Conservation (phyloP, 768 basidiomycete genomes). For the Tricholoma flavovirens region DNA sequence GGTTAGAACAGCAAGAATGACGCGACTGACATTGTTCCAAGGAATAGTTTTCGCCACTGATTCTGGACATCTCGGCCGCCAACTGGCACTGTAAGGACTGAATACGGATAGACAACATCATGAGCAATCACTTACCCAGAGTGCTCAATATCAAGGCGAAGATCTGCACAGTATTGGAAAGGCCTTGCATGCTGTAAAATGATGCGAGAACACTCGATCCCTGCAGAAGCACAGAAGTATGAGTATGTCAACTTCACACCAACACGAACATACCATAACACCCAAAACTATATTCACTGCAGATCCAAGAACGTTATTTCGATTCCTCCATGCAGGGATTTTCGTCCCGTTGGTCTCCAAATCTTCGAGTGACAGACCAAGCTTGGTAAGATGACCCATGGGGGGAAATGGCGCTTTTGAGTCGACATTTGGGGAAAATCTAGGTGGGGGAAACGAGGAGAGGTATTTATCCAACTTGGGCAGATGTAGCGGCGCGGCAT, state of each 20-base stretch:
- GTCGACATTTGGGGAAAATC: slow-evolving; percentile 28
- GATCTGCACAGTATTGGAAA: slow-evolving; percentile 64
- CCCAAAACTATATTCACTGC: slow-evolving; percentile 46
- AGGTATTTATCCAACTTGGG: slow-evolving; percentile 58
- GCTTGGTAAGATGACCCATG: slow-evolving; percentile 46
- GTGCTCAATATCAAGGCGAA: slow-evolving; percentile 68
- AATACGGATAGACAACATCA: not conserved
- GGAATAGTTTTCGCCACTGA: slow-evolving; percentile 53
- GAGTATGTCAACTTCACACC: not conserved
- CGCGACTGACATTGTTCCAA: slow-evolving; percentile 60
- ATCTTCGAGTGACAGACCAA: slow-evolving; percentile 49
- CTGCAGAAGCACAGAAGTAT: slow-evolving; percentile 25
- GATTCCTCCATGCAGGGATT: slow-evolving; percentile 49
- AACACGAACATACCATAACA: slow-evolving; percentile 39
- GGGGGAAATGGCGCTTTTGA: slow-evolving; percentile 51
- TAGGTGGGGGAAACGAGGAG: slow-evolving; percentile 38
- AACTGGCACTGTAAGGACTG: slow-evolving; percentile 30
- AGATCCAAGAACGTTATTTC: slow-evolving; percentile 44
- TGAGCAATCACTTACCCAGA: slow-evolving; percentile 37
- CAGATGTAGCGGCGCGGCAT: slow-evolving; percentile 52
- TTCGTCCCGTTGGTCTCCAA: slow-evolving; percentile 49
- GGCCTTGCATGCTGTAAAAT: slow-evolving; percentile 66
- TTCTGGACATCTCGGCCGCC: slow-evolving; percentile 31
- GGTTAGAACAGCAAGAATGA: not conserved
- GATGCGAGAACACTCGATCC: slow-evolving; percentile 65